Evolutionary conservation across 345 rosid genomes (phyloP).

Genomic region (Linum lewisii): DNA sequence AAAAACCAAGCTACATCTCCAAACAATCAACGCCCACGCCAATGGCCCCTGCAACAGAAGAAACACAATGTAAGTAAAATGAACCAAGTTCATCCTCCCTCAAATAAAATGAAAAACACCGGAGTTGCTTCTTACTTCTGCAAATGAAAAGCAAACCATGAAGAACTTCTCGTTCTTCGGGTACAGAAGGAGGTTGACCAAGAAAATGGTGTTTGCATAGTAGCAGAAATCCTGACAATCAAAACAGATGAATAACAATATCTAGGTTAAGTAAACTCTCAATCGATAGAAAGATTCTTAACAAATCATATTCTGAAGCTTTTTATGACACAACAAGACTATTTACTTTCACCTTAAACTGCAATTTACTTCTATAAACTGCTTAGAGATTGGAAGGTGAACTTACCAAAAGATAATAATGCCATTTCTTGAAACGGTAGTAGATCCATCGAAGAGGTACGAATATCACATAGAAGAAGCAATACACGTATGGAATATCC

Average conservation of each 20-base stretch:
- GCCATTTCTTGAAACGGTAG: conserved; percentile 95
- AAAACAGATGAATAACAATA: not conserved
- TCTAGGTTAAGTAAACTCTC: not conserved
- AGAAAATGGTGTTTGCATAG: conserved; percentile 91
- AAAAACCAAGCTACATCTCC: conserved; percentile 98
- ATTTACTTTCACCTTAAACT: no score
- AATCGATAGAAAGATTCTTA: not conserved
- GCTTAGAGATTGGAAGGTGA: not conserved
- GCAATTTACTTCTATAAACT: no score
- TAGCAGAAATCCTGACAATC: conserved; percentile 83
- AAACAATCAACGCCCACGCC: conserved; percentile 92
- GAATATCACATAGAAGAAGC: conserved; percentile 65
- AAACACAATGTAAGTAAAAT: conserved; percentile 7
- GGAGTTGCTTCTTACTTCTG: conserved; percentile 51
- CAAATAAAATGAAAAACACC: conserved; percentile 1
- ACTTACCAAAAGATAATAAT: conserved; percentile 90
- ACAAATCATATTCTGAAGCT: not conserved
- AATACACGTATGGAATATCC: conserved; percentile 72
- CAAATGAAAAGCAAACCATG: conserved; percentile 96
- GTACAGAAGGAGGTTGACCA: conserved; percentile 72
- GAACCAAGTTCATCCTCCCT: conserved; percentile 2
- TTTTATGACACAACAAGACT: not conserved
- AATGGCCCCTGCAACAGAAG: conserved; percentile 67
- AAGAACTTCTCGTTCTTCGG: conserved; percentile 83
- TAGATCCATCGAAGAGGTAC: conserved; percentile 98